Base-by-base conservation (phyloP, 768 basidiomycete genomes). In the Rhodotorula graminis region DNA sequence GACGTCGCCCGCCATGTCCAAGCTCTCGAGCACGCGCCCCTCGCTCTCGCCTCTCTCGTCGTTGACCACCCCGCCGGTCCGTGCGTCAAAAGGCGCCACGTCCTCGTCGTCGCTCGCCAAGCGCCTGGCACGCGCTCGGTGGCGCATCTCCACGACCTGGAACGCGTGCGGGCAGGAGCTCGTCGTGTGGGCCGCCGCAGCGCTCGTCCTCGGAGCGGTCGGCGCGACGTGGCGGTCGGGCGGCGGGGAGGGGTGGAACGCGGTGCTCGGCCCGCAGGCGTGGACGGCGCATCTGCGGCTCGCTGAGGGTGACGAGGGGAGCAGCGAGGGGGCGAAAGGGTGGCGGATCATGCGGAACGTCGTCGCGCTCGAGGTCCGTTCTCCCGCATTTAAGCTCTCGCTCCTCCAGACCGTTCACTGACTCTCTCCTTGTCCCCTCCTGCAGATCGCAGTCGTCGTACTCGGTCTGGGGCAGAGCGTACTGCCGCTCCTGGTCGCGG, bases 281-380 rank as follows among this genome's bases (percentile, higher is more conserved):
- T 65, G n/a, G 64, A 18, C 5, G 18, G 16, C 2, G 0, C 25
- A 25, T 2, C 3, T 37, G 42, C 37, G 64, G 12, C 31, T 57
- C 10, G 64, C 29, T 0, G 55, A 15, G 40, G 53, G 27, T 0
- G 18, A 5, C 21, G 12, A 15, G 25, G 64, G 25, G 21, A n/a
- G 29, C 14, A 47, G 23, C 44, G 21, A 8, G 11, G 25, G 42
- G 12, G 55, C 52, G 8, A 29, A 23, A 11, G 46, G 18, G n/a
- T 53, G 53, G 7, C n/a, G n/a, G 29, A 29, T 42, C 0, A 31
- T 40, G 53, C 10, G 44, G 21, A 56, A 37, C n/a, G 15, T 65
- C 7, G 55, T 65, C n/a, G 53, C 25, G 21, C 18, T 65, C 29
- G 53, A 65, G 64, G 64, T 65, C 44, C 29, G 64, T 25, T 29